These are phyloP conservation scores for Telopea speciosissima DNA, from an alignment of 177 flowering plant species.

Conservation along the genomic window DNA sequence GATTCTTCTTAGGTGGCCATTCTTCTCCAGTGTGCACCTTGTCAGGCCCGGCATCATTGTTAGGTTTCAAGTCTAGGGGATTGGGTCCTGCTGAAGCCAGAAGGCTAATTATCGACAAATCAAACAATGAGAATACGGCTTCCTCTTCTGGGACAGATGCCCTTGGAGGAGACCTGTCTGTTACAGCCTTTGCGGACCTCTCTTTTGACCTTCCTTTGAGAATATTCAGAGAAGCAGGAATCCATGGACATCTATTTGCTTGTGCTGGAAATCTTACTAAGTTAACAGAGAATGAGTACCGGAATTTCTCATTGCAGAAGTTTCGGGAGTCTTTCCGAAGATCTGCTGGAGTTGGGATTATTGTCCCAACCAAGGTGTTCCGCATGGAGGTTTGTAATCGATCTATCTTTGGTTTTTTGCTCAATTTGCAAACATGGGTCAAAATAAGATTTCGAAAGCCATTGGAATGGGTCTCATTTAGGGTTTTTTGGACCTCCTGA, in stretches of 20 bases:
- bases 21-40: constrained; percentile 74
- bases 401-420: neutral
- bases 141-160: constrained; percentile 44
- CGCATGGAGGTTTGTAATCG: constrained; percentile 78
- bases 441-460: neutral
- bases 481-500: neutral
- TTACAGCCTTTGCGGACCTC: constrained; percentile 82
- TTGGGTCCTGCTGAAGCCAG: constrained; percentile 72
- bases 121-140: constrained; percentile 30
- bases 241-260: constrained; percentile 85
- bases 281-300: constrained; percentile 56
- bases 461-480: neutral
- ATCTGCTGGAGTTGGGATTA: constrained; percentile 66
- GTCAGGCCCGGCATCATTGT: constrained; percentile 65
- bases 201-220: constrained; percentile 82
- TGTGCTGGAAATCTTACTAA: constrained; percentile 71
- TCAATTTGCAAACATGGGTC: neutral
- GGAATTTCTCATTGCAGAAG: constrained; percentile 43
- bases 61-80: constrained; percentile 79
- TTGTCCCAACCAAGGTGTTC: constrained; percentile 71
- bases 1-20: constrained; percentile 88
- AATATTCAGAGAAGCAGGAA: constrained; percentile 67
- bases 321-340: constrained; percentile 62
- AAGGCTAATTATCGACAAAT: constrained; percentile 33
- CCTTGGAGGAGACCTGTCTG: constrained; percentile 88